phyloP scores from a whole-genome alignment of 176 grass and related monocot genomes.

The Rhynchospora breviuscula region DNA sequence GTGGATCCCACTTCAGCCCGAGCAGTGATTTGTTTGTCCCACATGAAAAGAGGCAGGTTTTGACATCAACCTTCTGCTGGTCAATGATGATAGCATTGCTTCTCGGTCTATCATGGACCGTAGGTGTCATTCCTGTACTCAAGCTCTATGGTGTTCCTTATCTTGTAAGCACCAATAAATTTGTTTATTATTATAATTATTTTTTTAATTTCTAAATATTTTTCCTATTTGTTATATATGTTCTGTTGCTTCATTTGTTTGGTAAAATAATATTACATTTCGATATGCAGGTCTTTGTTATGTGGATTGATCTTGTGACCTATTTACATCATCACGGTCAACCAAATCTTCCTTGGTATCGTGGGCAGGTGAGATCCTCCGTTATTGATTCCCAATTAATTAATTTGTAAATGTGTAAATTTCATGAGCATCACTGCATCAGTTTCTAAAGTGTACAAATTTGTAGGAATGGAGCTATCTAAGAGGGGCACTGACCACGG shows the following conservation, averaged over 20 bases:
- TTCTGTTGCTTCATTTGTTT: not conserved
- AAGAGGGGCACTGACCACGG: constrained; percentile 65
- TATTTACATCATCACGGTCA: constrained; percentile 91
- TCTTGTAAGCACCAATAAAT: constrained; percentile 37
- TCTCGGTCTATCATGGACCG: constrained; percentile 26
- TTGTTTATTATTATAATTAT: not conserved
- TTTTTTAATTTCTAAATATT: not conserved
- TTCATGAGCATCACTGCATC: no score
- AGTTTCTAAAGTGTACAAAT: not conserved
- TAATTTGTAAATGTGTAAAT: no score
- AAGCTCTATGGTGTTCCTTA: constrained; percentile 70
- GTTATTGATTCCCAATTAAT: not conserved
- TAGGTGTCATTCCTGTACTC: constrained; percentile 37
- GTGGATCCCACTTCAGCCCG: constrained; percentile 67
- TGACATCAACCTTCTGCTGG: constrained; percentile 70
- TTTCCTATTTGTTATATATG: not conserved
- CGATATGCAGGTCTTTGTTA: constrained; percentile 63
- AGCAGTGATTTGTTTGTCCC: constrained; percentile 63
- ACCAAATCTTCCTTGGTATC: constrained; percentile 74
- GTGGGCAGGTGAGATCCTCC: constrained; percentile 41
- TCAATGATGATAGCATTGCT: constrained; percentile 46
- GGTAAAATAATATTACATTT: not conserved
- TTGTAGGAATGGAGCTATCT: constrained; percentile 92
- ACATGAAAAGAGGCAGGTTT: constrained; percentile 45
- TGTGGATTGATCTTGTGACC: constrained; percentile 83